These are phyloP conservation scores for Xylaria sp. DNA, from an alignment of 2,329 filamentous ascomycete genomes.

Conservation along the genomic window DNA sequence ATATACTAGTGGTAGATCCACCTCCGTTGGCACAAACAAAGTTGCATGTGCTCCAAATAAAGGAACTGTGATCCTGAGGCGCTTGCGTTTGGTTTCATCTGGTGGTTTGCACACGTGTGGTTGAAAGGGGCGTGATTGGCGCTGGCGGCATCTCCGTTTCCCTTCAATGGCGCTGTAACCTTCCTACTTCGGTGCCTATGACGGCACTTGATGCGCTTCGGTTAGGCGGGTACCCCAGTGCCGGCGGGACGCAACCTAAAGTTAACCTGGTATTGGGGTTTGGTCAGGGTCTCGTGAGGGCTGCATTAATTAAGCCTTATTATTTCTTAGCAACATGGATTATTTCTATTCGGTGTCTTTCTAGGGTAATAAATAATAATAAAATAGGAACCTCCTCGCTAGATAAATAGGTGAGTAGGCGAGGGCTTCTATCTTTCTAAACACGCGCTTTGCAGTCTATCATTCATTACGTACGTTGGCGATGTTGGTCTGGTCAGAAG, in stretches of 20 bases:
- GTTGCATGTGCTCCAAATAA: not conserved
- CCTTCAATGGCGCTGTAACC: constrained; percentile 25
- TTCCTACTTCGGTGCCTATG: constrained; percentile 33
- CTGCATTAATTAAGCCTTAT: not conserved
- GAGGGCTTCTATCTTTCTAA: not conserved
- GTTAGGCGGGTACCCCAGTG: constrained; percentile 14
- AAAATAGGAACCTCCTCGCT: not conserved
- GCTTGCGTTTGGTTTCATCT: constrained; percentile 1
- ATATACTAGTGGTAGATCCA: not conserved
- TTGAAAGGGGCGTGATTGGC: constrained; percentile 29
- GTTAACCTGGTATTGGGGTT: not conserved
- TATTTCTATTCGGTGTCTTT: not conserved
- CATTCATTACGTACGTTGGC: not conserved
- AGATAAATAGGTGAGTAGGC: not conserved
- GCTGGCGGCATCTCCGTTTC: not conserved
- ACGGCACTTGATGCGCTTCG: constrained; percentile 22
- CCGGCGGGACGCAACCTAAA: not conserved
- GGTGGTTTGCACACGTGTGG: constrained; percentile 28
- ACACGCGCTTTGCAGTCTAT: not conserved
- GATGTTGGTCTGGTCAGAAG: constrained; percentile 35
- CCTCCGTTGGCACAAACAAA: not conserved
- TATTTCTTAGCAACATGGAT: not conserved
- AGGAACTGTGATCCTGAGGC: not conserved
- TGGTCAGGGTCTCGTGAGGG: not conserved
- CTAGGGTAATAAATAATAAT: not conserved